Percentiles rank a stretch among this genome's conserved stretches.
Conservation (phyloP, 1,284 basidiomycete genomes). For the Tilletiopsis washingtonensis region DNA sequence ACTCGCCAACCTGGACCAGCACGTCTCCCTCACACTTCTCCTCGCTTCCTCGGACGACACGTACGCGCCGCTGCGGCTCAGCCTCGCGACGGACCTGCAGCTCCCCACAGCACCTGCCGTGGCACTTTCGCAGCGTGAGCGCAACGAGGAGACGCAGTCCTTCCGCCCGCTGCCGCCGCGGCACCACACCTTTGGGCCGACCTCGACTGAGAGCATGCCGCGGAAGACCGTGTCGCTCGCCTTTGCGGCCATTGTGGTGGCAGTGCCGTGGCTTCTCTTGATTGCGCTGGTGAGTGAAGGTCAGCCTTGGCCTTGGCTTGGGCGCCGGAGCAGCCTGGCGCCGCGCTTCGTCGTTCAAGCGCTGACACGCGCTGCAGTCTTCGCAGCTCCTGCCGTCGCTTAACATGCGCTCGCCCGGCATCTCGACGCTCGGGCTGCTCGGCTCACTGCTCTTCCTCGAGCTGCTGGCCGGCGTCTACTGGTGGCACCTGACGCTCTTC, state of each 20-base stretch:
- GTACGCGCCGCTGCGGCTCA: too few relatives aligned
- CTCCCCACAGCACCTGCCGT: too few relatives aligned
- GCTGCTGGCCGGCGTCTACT: constrained; percentile 2
- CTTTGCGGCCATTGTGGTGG: not conserved
- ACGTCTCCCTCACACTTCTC: too few relatives aligned
- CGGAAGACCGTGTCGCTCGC: not conserved
- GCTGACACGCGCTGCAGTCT: too few relatives aligned
- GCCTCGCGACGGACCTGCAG: too few relatives aligned
- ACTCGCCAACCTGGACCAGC: too few relatives aligned
- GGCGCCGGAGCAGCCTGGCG: too few relatives aligned
- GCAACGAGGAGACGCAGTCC: not conserved
- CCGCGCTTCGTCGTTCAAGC: too few relatives aligned
- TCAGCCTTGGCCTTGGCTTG: not conserved
- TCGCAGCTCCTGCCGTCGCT: not conserved
- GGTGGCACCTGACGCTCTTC: constrained; percentile 6
- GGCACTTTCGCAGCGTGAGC: too few relatives aligned
- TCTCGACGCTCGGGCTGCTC: not conserved
- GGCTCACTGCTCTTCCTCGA: constrained; percentile 1
- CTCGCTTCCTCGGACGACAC: too few relatives aligned
- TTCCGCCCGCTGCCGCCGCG: not conserved
- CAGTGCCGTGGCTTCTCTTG: not conserved
- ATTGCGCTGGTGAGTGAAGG: not conserved
- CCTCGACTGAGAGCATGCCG: not conserved
- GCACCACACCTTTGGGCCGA: not conserved
- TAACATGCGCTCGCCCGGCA: not conserved